Percentiles rank a stretch among this genome's conserved stretches.
phyloP scores from a whole-genome alignment of 2,329 filamentous ascomycete genomes.

The Ophiocordyceps unilateralis region DNA sequence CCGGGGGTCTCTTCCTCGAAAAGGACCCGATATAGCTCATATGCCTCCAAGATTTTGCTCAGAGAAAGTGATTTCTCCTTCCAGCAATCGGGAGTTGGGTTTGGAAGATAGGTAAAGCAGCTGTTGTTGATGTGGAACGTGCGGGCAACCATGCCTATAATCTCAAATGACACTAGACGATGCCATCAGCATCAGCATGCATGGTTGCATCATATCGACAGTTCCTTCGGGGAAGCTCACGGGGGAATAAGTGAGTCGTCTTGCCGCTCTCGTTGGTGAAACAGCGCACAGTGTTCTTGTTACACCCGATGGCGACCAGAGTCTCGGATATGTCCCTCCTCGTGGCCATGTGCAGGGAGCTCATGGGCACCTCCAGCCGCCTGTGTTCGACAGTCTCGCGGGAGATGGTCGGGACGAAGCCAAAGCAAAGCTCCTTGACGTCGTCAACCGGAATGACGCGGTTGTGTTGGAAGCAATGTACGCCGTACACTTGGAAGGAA shows the following conservation, averaged over 20 bases:
- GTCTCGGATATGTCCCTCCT: conserved; percentile 33
- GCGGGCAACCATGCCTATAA: conserved; percentile 38
- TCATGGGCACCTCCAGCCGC: conserved; percentile 18
- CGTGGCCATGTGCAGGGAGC: conserved; percentile 29
- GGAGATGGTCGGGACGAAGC: conserved; percentile 37
- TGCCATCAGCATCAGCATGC: neutral
- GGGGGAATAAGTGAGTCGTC: conserved; percentile 31
- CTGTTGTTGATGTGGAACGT: conserved; percentile 31
- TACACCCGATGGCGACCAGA: conserved; percentile 34
- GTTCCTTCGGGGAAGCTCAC: conserved; percentile 12
- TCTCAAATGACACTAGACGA: conserved; percentile 35
- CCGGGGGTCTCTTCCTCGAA: conserved; percentile 8
- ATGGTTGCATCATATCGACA: no score
- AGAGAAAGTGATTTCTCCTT: conserved; percentile 30
- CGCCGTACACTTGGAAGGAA: conserved; percentile 31
- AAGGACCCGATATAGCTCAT: conserved; percentile 17
- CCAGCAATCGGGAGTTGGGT: conserved; percentile 38
- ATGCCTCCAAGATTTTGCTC: conserved; percentile 22
- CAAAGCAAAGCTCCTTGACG: conserved; percentile 38
- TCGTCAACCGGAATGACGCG: conserved; percentile 34
- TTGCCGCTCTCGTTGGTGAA: conserved; percentile 20
- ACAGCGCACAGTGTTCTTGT: conserved; percentile 29
- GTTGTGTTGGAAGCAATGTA: conserved; percentile 28
- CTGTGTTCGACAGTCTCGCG: conserved; percentile 19
- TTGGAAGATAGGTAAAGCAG: conserved; percentile 36